A percentile compares a stretch with the other conserved stretches of the same genome.
phyloP scores from a whole-genome alignment of 2,329 filamentous ascomycete genomes.

The Phialophora verrucosa region DNA sequence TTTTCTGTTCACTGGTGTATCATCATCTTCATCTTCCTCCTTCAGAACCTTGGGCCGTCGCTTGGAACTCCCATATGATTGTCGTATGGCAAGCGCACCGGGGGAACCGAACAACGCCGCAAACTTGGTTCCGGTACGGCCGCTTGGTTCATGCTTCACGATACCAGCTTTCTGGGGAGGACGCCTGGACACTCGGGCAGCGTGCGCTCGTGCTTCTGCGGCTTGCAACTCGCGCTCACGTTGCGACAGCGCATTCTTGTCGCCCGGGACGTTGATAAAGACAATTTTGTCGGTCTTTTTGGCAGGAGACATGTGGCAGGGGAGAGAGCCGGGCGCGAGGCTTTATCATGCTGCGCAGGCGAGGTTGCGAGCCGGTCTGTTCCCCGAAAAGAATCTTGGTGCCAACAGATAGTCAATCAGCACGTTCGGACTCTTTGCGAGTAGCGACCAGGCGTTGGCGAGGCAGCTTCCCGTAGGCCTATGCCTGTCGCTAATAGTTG shows the following conservation, averaged over 20 bases:
- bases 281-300: background rate
- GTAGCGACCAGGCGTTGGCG: background rate
- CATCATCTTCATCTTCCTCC: background rate
- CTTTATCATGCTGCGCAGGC: slow-evolving; percentile 3
- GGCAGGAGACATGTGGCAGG: slow-evolving; percentile 10
- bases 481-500: background rate
- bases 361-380: background rate
- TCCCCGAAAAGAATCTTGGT: background rate
- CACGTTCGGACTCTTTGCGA: background rate
- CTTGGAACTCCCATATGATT: background rate
- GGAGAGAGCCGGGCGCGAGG: background rate
- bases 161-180: background rate
- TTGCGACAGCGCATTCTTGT: slow-evolving; percentile 3
- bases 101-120: background rate
- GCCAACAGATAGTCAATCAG: background rate
- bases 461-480: background rate
- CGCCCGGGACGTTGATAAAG: slow-evolving; percentile 4
- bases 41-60: background rate
- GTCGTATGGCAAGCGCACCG: background rate
- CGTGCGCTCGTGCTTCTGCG: slow-evolving; percentile 10
- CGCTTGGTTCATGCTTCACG: slow-evolving; percentile 3
- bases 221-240: slow-evolving; percentile 11
- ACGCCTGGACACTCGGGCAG: slow-evolving; percentile 9
- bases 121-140: background rate
- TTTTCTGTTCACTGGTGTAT: background rate